Base-by-base conservation (phyloP, 345 rosid species). In the Linum trigynum region DNA sequence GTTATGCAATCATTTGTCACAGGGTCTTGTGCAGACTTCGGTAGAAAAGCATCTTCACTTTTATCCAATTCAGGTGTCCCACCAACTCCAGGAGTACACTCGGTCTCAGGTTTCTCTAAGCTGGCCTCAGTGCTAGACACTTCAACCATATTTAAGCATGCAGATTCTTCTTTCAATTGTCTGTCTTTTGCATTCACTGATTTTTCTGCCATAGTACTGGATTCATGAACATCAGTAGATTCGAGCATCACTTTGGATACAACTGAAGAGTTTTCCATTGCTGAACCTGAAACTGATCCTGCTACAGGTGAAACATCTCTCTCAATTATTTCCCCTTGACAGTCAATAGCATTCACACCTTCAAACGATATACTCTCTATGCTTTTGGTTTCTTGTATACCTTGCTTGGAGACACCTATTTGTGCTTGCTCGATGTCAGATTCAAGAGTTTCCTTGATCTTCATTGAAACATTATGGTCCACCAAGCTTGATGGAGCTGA, bases 31-130 rank as follows among this genome's bases (percentile, higher is more conserved):
- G 81, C 61, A 56, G 80, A 70, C 64, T 76, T 79, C 69, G 68
- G 16, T 39, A 76, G 69, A 67, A 77, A 81, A 42, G 62, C 62
- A 65, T 72, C 79, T 43, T 75, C 68, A 71, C 42, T 64, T 35
- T 67, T 75, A 45, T 58, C 67, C 62, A 74, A 73, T 64, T 70
- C 79, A 14, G 69, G 61, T 64, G 73, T 71, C 69, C 71, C 64
- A 57, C 68, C 68, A 71, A 67, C 72, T 56, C 74, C 75, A 15
- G 39, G 70, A 57, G 64, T 79, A 67, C 61, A 61, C 63, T 51
- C 69, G 68, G 70, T 64, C 75, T 83, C 77, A 65, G 62, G 76
- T 62, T 75, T 82, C 75, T 75, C 81, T 45, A 17, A 3, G 39
- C 59, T 71, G 45, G 70, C 77, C 8, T 64, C 65, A 59, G 63